Evolutionary conservation across 2,329 filamentous ascomycete genomes (phyloP), one percentile per base, ranked within the genome.

Genomic region (Mycosphaerella sp.): DNA sequence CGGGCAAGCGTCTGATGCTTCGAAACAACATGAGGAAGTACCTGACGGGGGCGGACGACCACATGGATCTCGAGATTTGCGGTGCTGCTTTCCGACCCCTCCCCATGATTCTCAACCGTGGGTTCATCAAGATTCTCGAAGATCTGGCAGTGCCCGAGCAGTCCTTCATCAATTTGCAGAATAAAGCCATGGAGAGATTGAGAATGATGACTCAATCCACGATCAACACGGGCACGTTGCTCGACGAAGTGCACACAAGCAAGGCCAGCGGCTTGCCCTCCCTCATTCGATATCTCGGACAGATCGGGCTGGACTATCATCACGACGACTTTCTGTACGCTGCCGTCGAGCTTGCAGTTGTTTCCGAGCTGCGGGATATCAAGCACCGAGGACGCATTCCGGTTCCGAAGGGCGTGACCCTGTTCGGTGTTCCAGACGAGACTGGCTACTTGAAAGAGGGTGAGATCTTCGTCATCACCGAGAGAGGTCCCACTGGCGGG

Each of bases 391-490:
- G 86, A 0, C 81, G 87, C 1, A 93, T 95, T 34, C 84, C 81
- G 0, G 79, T 95, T 0, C 69, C 78, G 0, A 68, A 84, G 12
- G 89, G 87, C 0, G 78, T 84, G n/a, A 90, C 87, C 0, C 75
- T 95, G 0, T 90, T 89, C 61, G 89, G 89, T 0, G 77, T 95
- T 48, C 87, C 93, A 81, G 89, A 95, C 58, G 89, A 95, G 68
- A 89, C 86, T 0, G 81, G 80, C 0, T 80, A 78, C 36, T 74
- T 95, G 0, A 59, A 78, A 8, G 83, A 88, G 64, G 79, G 80
- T 1, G 75, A 95, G 58, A 78, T 92, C 0, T 91, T 83, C 61
- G 78, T 87, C 50, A 78, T 80, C 0, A 81, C 79, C 38, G 74
- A 82, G 44, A 73, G 56, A 45, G 51, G 70, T 3, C 46, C 57